A percentile compares a stretch with the other conserved stretches of the same genome.
phyloP scores from a whole-genome alignment of 106 monocot species.

The Phalaenopsis aphrodite region DNA sequence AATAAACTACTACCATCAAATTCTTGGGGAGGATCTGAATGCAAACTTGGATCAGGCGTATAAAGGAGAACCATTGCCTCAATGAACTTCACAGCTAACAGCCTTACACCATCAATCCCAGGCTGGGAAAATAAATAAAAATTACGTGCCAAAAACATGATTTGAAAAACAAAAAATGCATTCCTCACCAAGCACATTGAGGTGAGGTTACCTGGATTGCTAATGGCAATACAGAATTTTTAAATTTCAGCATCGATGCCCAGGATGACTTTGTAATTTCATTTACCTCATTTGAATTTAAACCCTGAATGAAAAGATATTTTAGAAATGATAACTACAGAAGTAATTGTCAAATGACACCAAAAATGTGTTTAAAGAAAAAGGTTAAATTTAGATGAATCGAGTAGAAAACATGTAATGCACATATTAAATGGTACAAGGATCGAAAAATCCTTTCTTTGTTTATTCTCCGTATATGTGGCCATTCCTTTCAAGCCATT shows the following conservation, averaged over 20 bases:
- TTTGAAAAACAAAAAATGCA: constrained; percentile 5
- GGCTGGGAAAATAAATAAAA: constrained; percentile 30
- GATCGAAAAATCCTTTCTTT: too few relatives aligned
- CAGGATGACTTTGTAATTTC: constrained; percentile 57
- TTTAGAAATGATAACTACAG: not conserved
- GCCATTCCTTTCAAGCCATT: too few relatives aligned
- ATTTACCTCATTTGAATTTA: constrained; percentile 56
- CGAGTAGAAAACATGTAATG: not conserved
- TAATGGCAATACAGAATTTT: constrained; percentile 52
- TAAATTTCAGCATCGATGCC: constrained; percentile 68
- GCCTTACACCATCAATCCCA: constrained; percentile 63
- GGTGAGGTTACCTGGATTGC: constrained; percentile 58
- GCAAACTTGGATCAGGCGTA: constrained; percentile 73
- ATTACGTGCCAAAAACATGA: not conserved
- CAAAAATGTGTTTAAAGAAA: not conserved
- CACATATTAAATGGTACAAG: too few relatives aligned
- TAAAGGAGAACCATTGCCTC: constrained; percentile 75
- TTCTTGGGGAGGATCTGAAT: constrained; percentile 58
- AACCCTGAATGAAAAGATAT: constrained; percentile 36
- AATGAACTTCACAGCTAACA: constrained; percentile 77
- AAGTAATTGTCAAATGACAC: not conserved
- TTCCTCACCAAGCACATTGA: not conserved
- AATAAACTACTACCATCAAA: constrained; percentile 29
- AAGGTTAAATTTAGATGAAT: not conserved
- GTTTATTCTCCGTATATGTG: too few relatives aligned